Evolutionary conservation across 1,139 yeast genomes (phyloP).

Genomic region (Suhomyces bribrorum): DNA sequence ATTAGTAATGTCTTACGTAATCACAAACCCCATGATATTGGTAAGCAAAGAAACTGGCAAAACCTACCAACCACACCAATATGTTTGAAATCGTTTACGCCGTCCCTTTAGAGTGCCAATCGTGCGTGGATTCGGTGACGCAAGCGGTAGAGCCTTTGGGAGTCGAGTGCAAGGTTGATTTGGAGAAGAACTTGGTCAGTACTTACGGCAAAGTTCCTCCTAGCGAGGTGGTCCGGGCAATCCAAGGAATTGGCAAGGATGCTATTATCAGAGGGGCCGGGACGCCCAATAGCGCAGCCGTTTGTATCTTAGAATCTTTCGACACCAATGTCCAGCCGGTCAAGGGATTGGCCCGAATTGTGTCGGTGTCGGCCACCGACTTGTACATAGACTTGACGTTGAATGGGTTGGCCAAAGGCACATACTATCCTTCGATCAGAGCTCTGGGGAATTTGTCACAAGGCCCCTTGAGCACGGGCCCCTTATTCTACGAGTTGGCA

Average conservation of each 20-base stretch:
- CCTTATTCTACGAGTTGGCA: conserved; percentile 45
- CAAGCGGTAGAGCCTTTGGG: conserved; percentile 54
- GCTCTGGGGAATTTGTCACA: conserved; percentile 71
- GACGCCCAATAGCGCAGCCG: conserved; percentile 84
- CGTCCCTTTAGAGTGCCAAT: conserved; percentile 73
- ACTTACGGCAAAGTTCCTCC: conserved; percentile 72
- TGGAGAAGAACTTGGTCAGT: conserved; percentile 57
- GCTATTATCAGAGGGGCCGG: conserved; percentile 95
- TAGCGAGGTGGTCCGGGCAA: conserved; percentile 61
- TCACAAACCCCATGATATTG: background rate
- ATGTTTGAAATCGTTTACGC: conserved; percentile 65
- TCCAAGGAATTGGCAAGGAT: conserved; percentile 76
- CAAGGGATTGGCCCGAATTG: conserved; percentile 84
- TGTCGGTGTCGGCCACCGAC: conserved; percentile 54
- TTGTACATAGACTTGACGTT: conserved; percentile 75
- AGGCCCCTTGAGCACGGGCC: conserved; percentile 75
- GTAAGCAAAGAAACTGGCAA: background rate
- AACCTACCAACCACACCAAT: background rate
- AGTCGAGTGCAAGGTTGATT: conserved; percentile 51
- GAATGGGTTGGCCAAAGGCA: conserved; percentile 65
- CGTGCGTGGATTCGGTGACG: conserved; percentile 64
- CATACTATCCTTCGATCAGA: conserved; percentile 69
- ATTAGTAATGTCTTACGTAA: background rate
- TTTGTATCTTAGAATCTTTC: conserved; percentile 80
- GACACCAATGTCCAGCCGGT: conserved; percentile 57